phyloP scores from a whole-genome alignment of 495 filamentous ascomycete species.

The Penicillium salamii region DNA sequence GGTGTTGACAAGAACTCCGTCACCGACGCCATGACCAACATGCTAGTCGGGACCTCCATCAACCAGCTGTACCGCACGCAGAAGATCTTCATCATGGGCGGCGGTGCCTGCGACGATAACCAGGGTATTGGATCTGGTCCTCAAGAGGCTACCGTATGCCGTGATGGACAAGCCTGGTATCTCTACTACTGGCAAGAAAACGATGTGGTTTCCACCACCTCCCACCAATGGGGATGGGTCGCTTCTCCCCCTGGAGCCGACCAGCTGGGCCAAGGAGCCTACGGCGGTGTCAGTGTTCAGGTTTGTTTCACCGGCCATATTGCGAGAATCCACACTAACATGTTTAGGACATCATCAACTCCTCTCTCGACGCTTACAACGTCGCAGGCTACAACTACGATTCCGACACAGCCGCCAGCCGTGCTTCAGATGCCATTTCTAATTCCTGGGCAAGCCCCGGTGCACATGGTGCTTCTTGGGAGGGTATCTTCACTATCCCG shows the following conservation, averaged over 20 bases:
- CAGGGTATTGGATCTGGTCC: conserved; percentile 26
- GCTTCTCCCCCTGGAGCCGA: conserved; percentile 12
- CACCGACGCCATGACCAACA: conserved; percentile 17
- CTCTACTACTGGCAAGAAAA: conserved; percentile 28
- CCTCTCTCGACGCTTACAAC: conserved; percentile 23
- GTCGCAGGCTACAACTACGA: conserved; percentile 23
- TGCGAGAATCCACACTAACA: not conserved
- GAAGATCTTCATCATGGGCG: conserved; percentile 30
- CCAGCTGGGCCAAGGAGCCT: conserved; percentile 15
- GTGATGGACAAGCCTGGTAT: conserved; percentile 29
- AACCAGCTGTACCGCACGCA: conserved; percentile 21
- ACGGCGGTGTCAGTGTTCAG: conserved; percentile 10
- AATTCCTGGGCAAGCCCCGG: conserved; percentile 19
- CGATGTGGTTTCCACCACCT: conserved; percentile 12
- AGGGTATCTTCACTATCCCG: conserved; percentile 29
- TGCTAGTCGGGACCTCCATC: conserved; percentile 21
- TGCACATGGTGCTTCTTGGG: conserved; percentile 21
- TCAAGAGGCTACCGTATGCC: conserved; percentile 12
- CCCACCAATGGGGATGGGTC: conserved; percentile 28
- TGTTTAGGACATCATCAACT: conserved; percentile 23
- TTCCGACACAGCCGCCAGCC: conserved; percentile 6
- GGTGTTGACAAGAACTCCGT: conserved; percentile 22
- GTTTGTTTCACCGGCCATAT: not conserved
- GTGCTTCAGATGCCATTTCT: conserved; percentile 16
- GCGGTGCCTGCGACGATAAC: conserved; percentile 23